These are phyloP conservation scores for Plasmodiophora brassicae DNA, from an alignment of 208 protist genomes.

Conservation along the genomic window DNA sequence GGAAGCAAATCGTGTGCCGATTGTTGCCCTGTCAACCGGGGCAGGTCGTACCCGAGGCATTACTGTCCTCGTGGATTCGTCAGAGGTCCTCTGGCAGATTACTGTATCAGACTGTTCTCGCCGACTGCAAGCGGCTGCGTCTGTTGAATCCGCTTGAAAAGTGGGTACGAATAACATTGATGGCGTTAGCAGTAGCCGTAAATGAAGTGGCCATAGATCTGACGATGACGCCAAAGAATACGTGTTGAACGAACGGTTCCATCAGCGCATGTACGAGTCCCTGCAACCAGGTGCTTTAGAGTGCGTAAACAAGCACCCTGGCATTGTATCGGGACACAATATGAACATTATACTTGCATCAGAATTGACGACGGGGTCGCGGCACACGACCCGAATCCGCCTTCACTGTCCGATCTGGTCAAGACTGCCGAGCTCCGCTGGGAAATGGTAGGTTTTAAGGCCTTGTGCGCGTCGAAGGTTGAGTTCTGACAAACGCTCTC, in stretches of 20 bases:
- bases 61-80: conserved; percentile 1
- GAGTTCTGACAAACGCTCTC: not conserved
- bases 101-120: not conserved
- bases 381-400: not conserved
- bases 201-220: too few relatives aligned
- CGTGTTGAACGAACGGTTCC: conserved; percentile 2
- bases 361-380: not conserved
- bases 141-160: not conserved
- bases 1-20: conserved; percentile 3
- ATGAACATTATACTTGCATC: not conserved
- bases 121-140: not conserved
- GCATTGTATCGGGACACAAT: not conserved
- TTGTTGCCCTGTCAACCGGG: not conserved
- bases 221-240: not conserved
- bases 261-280: not conserved
- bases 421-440: not conserved
- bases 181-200: too few relatives aligned
- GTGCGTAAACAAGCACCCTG: not conserved
- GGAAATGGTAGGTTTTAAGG: not conserved
- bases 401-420: not conserved
- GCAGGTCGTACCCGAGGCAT: not conserved
- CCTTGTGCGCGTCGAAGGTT: too few relatives aligned
- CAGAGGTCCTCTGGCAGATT: not conserved
- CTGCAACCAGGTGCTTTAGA: not conserved
- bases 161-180: too few relatives aligned